phyloP scores from a whole-genome alignment of 2,329 filamentous ascomycete genomes.

The Trichophyton schoenleinii region DNA sequence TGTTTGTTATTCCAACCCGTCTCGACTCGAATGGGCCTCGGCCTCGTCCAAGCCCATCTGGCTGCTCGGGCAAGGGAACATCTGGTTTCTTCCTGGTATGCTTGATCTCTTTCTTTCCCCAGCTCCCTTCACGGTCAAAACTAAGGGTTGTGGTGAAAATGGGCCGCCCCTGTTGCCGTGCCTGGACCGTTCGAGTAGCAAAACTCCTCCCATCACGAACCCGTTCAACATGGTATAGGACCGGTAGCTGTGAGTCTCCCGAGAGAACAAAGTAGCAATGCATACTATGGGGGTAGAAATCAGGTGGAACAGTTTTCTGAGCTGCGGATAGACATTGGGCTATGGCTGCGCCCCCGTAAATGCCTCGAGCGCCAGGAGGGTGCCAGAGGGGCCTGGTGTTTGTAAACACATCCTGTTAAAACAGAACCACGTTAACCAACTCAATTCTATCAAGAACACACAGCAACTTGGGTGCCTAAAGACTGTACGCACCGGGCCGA shows the following conservation, averaged over 20 bases:
- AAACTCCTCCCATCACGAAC: constrained; percentile 84
- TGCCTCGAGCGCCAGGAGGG: constrained; percentile 77
- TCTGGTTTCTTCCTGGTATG: constrained; percentile 54
- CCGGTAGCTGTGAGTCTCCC: constrained; percentile 69
- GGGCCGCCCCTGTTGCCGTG: constrained; percentile 69
- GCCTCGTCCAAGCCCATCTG: constrained; percentile 19
- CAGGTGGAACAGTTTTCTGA: constrained; percentile 65
- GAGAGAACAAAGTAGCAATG: constrained; percentile 98
- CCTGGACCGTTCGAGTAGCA: constrained; percentile 90
- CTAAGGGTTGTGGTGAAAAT: constrained; percentile 95
- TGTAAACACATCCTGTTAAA: constrained; percentile 72
- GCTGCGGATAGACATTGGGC: constrained; percentile 82
- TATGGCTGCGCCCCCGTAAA: constrained; percentile 88
- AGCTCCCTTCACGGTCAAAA: constrained; percentile 55
- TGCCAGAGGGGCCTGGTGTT: constrained; percentile 89
- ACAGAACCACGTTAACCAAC: background rate
- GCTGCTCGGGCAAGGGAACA: constrained; percentile 34
- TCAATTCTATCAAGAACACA: background rate
- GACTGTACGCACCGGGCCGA: constrained; percentile 45
- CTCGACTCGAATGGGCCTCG: constrained; percentile 47
- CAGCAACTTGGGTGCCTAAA: background rate
- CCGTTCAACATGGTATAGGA: constrained; percentile 89
- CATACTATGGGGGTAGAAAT: constrained; percentile 86
- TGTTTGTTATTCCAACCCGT: constrained; percentile 45
- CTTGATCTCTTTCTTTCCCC: constrained; percentile 43